Conservation (phyloP, 2,329 filamentous ascomycete genomes). For the Rosellinia necatrix region DNA sequence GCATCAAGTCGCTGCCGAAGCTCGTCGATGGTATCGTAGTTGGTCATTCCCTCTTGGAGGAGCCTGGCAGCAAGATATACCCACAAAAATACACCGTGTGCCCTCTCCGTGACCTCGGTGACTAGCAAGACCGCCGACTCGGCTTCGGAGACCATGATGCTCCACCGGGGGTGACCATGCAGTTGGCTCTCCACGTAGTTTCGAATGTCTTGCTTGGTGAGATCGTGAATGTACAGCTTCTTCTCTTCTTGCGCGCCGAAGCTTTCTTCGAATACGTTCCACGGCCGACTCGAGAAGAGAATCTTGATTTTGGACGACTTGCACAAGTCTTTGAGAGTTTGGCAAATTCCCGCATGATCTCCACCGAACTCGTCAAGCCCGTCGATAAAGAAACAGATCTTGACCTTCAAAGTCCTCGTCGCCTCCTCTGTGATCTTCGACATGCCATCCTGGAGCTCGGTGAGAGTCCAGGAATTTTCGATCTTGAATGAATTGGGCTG, state of each 20-base stretch:
- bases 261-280: not conserved
- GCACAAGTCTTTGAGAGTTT: not conserved
- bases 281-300: conserved; percentile 4
- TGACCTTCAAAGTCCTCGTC: too few species aligned
- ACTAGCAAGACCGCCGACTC: too few species aligned
- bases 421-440: too few species aligned
- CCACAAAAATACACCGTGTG: conserved; percentile 20
- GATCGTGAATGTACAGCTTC: conserved; percentile 2
- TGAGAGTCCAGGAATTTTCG: too few species aligned
- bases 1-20: conserved; percentile 1
- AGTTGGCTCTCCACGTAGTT: not conserved
- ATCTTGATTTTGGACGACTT: not conserved
- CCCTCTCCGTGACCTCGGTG: not conserved
- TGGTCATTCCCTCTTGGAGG: conserved; percentile 4
- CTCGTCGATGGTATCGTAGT: conserved; percentile 10
- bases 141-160: too few species aligned
- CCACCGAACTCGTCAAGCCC: conserved; percentile 12
- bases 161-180: not conserved
- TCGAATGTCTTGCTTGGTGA: conserved; percentile 7
- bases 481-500: too few species aligned
- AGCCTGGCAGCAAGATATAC: not conserved
- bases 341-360: not conserved
- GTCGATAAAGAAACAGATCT: conserved; percentile 15
- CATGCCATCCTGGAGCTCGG: too few species aligned
- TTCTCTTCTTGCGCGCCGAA: not conserved